Evolutionary conservation across 306 rosid genomes (phyloP), one percentile per base, ranked within the genome.

Genomic region (Vigna mungo): DNA sequence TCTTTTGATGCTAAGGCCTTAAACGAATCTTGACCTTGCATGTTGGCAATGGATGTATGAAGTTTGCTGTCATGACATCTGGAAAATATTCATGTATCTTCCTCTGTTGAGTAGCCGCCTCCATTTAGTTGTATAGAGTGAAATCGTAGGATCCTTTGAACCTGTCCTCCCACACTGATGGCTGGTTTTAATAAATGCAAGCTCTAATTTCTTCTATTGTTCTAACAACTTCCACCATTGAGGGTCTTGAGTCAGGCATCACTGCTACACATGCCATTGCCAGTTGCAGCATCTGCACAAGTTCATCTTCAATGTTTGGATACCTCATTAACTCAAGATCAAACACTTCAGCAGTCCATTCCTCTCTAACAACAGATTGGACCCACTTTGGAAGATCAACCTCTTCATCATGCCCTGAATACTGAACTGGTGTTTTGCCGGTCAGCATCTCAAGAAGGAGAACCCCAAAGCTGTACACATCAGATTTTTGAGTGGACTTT

Each of bases 261-360:
- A 30, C 73, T 25, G 90, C 89, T n/a, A 92, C 98, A 30, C 98
- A 92, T 4, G 96, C 92, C 97, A 95, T 90, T 68, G 95, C 97
- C 60, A 95, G 85, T 81, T 95, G 97, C 76, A 95, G 89, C 96
- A 92, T 92, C 81, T 95, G 98, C 67, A 95, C 96, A 80, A 92
- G 30, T 78, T 95, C 98, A 65, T 94, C 98, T 87, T 92, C 98
- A 63, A 92, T 92, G 53, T 89, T 86, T 58, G 84, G 86, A 58
- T 84, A 84, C 71, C 84, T 89, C 92, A 89, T 90, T 1, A 94
- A 87, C 84, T 94, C 93, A 23, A 90, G 86, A 81, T 95, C 97
- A 86, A 95, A 92, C 76, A 95, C 98, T 91, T 95, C 98, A 10
- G 93, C 85, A 65, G 97, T 95, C 98, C 98, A 89, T 68, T 92